Evolutionary conservation across 2,329 filamentous ascomycete species (phyloP), one percentile per base, ranked within the genome.

Genomic region (Clonostachys solani): DNA sequence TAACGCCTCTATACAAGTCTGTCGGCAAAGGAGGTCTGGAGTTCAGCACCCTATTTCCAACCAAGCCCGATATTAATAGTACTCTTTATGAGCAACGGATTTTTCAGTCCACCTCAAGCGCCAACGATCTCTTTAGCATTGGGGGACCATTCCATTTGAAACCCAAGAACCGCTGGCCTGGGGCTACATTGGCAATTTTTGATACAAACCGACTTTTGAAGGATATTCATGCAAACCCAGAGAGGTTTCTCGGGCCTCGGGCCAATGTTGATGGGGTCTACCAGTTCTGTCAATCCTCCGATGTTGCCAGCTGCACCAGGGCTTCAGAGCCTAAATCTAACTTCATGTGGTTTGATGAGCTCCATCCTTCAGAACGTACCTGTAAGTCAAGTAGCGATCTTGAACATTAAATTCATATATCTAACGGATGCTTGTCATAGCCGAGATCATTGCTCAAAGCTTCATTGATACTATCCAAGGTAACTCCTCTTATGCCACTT

Each of bases 171-270:
- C 67, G 77, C 5, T 82, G 78, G 71, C 75, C 74, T 0, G 81
- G 74, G 3, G 81, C 84, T 2, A 74, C 75, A 3, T 69, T 92
- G 48, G 81, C 82, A 4, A 60, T 88, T 40, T 84, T 87, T 57
- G 80, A 92, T 60, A 79, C 85, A 33, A 78, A 89, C 62, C 70
- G 67, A 33, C 66, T 89, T 54, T 67, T 90, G 45, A 68, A 73
- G 4, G 83, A 91, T 56, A 83, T 92, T 38, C 79, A 83, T 55
- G 65, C 75, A 43, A 65, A 82, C 45, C 87, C 87, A 0, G 58
- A 62, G 0, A 54, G 66, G 13, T 91, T 29, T 29, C 10, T 29
- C 23, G 23, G 9, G 3, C 23, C 23, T 29, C 23, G 4, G 1
- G 23, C 23, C 3, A 29, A 29, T 9, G 23, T 29, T 10, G 3